Evolutionary conservation across 495 filamentous ascomycete species (phyloP).

Genomic region (Jackrogersella multiformis): DNA sequence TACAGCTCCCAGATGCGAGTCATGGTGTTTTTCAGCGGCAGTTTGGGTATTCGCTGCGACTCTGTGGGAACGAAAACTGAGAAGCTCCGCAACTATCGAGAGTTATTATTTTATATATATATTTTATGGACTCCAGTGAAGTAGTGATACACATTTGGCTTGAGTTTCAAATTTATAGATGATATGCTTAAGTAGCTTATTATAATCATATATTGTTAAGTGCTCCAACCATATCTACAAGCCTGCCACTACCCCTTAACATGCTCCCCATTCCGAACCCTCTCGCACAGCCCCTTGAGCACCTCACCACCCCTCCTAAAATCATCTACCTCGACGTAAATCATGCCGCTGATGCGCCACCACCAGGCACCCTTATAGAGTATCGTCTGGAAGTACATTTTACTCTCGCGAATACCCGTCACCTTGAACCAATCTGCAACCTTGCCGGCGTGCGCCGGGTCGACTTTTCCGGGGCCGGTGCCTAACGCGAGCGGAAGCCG

Average conservation of each 20-base stretch:
- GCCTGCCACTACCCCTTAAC: conserved; percentile 17
- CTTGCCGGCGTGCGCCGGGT: conserved; percentile 14
- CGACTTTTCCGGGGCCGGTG: conserved; percentile 37
- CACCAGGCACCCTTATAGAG: conserved; percentile 68
- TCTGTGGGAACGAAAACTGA: conserved; percentile 32
- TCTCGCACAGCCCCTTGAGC: conserved; percentile 65
- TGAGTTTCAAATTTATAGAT: too few relatives aligned
- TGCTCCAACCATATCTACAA: too few relatives aligned
- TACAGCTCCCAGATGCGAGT: conserved; percentile 24
- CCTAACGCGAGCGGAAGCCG: conserved; percentile 65
- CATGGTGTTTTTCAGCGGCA: conserved; percentile 35
- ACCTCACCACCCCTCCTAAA: conserved; percentile 68
- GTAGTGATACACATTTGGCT: too few relatives aligned
- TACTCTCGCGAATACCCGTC: conserved; percentile 30
- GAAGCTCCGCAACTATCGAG: conserved; percentile 25
- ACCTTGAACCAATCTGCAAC: conserved; percentile 35
- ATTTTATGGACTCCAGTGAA: too few relatives aligned
- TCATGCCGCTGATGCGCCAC: conserved; percentile 72
- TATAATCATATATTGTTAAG: too few relatives aligned
- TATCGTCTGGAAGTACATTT: conserved; percentile 52
- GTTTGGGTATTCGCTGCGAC: conserved; percentile 25
- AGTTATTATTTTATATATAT: too few relatives aligned
- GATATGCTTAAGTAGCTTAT: too few relatives aligned
- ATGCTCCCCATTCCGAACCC: conserved; percentile 60
- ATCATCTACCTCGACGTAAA: conserved; percentile 75